phyloP scores from a whole-genome alignment of 2,329 filamentous ascomycete genomes.

The Eutypa lata region DNA sequence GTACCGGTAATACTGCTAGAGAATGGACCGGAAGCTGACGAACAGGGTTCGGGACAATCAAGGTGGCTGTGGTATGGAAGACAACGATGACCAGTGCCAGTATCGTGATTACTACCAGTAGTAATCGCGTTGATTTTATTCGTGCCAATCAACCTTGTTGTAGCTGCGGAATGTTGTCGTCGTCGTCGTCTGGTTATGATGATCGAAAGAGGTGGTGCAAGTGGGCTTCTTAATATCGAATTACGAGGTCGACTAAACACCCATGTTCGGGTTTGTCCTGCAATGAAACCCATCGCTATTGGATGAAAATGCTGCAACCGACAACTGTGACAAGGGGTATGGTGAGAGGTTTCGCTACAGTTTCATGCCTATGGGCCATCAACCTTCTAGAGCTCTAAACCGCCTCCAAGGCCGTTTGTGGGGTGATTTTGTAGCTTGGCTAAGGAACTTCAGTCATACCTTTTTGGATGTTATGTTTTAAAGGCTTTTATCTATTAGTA shows the following conservation, averaged over 20 bases:
- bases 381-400: too few species aligned
- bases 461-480: too few species aligned
- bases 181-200: too few species aligned
- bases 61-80: slow-evolving; percentile 13
- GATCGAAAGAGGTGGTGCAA: not conserved
- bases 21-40: slow-evolving; percentile 27
- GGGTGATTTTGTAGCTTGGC: not conserved
- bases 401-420: not conserved
- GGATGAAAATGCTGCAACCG: not conserved
- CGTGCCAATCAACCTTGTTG: not conserved
- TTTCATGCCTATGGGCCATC: not conserved
- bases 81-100: slow-evolving; percentile 14
- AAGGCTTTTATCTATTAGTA: too few species aligned
- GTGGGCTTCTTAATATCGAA: not conserved
- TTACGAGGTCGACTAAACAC: not conserved
- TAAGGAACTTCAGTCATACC: too few species aligned
- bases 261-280: not conserved
- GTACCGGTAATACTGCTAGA: slow-evolving; percentile 27
- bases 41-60: slow-evolving; percentile 25
- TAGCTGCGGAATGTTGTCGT: too few species aligned
- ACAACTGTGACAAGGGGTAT: not conserved
- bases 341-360: not conserved
- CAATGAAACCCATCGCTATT: not conserved
- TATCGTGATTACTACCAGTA: not conserved
- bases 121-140: not conserved